phyloP scores from a whole-genome alignment of 768 basidiomycete species.

The Leccinum boreale region DNA sequence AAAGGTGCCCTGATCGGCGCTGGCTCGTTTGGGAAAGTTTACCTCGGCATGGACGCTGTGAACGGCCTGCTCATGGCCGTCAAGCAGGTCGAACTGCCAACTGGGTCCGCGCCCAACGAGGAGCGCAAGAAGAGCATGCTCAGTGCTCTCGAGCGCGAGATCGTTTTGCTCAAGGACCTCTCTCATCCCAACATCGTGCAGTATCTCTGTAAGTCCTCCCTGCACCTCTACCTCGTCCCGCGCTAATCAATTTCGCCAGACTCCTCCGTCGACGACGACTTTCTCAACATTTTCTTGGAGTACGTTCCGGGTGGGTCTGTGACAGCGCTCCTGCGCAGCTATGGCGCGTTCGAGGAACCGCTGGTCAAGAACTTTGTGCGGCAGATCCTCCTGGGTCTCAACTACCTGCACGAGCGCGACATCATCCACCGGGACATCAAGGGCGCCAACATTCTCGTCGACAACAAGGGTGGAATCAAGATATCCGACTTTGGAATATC shows the following conservation, averaged over 20 bases:
- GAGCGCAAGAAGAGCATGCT: constrained; percentile 94
- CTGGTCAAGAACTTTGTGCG: constrained; percentile 91
- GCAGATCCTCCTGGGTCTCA: constrained; percentile 85
- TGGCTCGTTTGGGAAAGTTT: constrained; percentile 93
- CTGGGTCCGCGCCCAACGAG: constrained; percentile 79
- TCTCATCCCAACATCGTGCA: constrained; percentile 97
- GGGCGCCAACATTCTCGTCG: constrained; percentile 96
- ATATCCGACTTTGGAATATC: constrained; percentile 97
- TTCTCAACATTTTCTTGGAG: constrained; percentile 94
- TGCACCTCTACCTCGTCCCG: not conserved
- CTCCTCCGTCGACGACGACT: constrained; percentile 88
- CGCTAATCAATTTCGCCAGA: constrained; percentile 45
- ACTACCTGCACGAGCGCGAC: constrained; percentile 88
- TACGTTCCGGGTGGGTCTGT: constrained; percentile 97
- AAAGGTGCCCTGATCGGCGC: constrained; percentile 94
- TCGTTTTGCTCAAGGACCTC: constrained; percentile 86
- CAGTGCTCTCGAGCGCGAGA: constrained; percentile 87
- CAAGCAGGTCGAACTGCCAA: constrained; percentile 93
- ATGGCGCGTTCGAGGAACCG: constrained; percentile 92
- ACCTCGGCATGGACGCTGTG: constrained; percentile 91
- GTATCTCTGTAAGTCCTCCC: constrained; percentile 75
- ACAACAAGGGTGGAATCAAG: constrained; percentile 97
- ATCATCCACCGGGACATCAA: constrained; percentile 99
- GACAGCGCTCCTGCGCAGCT: constrained; percentile 81
- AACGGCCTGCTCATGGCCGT: constrained; percentile 94